phyloP scores from a whole-genome alignment of 371 early-diverging fungal species.

The Gilbertella persicaria region DNA sequence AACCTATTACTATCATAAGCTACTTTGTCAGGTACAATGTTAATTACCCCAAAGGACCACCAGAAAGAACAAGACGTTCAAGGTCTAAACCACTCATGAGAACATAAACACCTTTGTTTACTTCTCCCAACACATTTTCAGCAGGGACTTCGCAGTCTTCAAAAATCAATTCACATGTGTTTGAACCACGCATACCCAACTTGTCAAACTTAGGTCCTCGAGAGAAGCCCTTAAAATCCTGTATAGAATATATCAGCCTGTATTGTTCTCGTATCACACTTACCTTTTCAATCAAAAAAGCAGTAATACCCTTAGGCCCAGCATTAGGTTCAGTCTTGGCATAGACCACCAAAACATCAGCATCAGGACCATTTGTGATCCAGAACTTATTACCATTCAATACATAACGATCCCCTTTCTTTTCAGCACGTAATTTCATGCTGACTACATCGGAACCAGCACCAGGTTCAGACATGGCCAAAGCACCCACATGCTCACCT shows the following conservation, averaged over 20 bases:
- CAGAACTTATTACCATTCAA: slow-evolving; percentile 93
- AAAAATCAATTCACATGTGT: slow-evolving; percentile 95
- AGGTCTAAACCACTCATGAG: slow-evolving; percentile 95
- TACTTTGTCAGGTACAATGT: not conserved
- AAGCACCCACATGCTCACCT: slow-evolving; percentile 91
- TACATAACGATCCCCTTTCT: slow-evolving; percentile 80
- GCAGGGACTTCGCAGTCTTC: slow-evolving; percentile 92
- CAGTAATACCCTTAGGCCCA: slow-evolving; percentile 90
- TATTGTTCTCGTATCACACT: not conserved
- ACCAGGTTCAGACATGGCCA: slow-evolving; percentile 95
- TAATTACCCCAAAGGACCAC: slow-evolving; percentile 87
- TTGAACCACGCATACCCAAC: slow-evolving; percentile 96
- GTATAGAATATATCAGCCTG: not conserved
- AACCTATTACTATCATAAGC: slow-evolving; percentile 42
- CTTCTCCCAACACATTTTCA: slow-evolving; percentile 89
- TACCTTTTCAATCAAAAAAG: slow-evolving; percentile 91
- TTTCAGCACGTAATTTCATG: slow-evolving; percentile 87
- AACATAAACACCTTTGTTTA: slow-evolving; percentile 94
- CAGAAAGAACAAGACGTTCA: slow-evolving; percentile 91
- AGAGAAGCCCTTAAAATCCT: slow-evolving; percentile 87
- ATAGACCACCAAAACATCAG: slow-evolving; percentile 91
- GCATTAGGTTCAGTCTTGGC: slow-evolving; percentile 87
- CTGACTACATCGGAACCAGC: slow-evolving; percentile 95
- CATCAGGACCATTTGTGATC: slow-evolving; percentile 98
- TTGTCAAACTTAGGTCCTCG: slow-evolving; percentile 93